These are phyloP conservation scores for Xylariaceae sp. DNA, from an alignment of 2,329 filamentous ascomycete species.

Conservation along the genomic window DNA sequence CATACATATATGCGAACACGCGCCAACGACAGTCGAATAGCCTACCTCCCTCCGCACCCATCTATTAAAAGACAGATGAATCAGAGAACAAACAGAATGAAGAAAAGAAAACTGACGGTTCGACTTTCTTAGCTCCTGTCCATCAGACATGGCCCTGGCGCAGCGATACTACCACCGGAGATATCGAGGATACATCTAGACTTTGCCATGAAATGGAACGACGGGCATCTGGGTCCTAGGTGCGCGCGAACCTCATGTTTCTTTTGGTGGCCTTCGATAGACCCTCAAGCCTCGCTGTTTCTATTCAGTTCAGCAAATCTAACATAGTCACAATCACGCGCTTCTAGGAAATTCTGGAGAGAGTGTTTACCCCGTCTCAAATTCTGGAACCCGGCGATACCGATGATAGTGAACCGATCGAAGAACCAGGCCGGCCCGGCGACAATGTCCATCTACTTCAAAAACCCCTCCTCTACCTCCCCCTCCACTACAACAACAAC, in stretches of 20 bases:
- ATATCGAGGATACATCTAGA: constrained; percentile 71
- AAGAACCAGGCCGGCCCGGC: constrained; percentile 50
- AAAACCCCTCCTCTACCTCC: constrained; percentile 29
- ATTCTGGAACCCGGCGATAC: constrained; percentile 83
- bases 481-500: constrained; percentile 7
- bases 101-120: not conserved
- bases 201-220: constrained; percentile 56
- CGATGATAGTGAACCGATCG: constrained; percentile 75
- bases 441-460: constrained; percentile 61
- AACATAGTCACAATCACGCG: constrained; percentile 11
- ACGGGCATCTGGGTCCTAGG: constrained; percentile 69
- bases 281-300: not conserved
- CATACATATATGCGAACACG: not conserved
- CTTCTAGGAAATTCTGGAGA: constrained; percentile 78
- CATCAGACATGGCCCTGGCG: constrained; percentile 74
- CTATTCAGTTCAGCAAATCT: not conserved
- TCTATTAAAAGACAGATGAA: too few species aligned
- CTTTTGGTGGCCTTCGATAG: too few species aligned
- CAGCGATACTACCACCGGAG: constrained; percentile 71
- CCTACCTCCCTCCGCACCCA: too few species aligned
- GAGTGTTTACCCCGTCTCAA: constrained; percentile 79
- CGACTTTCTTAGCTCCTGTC: constrained; percentile 29
- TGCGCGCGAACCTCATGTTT: constrained; percentile 36
- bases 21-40: too few species aligned
- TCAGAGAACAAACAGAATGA: constrained; percentile 5